Evolutionary conservation across 148 eudicot species (phyloP).

Genomic region (Nepenthes gracilis): DNA sequence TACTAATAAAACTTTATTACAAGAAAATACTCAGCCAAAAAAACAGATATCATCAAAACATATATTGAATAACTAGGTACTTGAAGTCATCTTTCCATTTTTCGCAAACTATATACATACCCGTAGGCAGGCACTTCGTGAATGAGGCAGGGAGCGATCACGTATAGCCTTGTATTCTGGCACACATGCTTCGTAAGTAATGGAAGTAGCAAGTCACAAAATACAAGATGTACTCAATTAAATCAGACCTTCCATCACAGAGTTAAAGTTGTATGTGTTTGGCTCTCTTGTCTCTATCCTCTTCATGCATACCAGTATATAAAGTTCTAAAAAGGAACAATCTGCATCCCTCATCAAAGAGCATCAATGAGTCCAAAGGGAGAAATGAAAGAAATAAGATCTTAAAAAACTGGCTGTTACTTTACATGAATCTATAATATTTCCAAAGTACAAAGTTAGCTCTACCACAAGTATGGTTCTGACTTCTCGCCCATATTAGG

Average conservation of each 20-base stretch:
- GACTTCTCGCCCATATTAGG: too few relatives aligned
- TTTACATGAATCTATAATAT: too few relatives aligned
- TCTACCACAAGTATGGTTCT: too few relatives aligned
- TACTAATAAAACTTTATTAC: too few relatives aligned
- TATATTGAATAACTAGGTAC: neutral
- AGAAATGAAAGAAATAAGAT: neutral
- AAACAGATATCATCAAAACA: too few relatives aligned
- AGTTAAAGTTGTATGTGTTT: slow-evolving; percentile 65
- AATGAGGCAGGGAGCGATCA: slow-evolving; percentile 61
- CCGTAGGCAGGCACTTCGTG: slow-evolving; percentile 68
- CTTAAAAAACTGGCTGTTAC: neutral
- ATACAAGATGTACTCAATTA: neutral
- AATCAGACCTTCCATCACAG: slow-evolving; percentile 75
- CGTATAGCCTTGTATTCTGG: slow-evolving; percentile 80
- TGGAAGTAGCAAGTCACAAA: neutral
- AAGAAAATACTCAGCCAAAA: too few relatives aligned
- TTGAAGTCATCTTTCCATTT: neutral
- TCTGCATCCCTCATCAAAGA: slow-evolving; percentile 27
- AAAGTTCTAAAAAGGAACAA: slow-evolving; percentile 77
- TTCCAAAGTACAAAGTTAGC: too few relatives aligned
- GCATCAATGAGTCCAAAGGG: neutral
- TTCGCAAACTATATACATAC: slow-evolving; percentile 22
- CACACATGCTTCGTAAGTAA: slow-evolving; percentile 2
- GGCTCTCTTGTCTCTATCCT: slow-evolving; percentile 81
- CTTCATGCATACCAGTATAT: slow-evolving; percentile 81